Evolutionary conservation across 2,329 filamentous ascomycete species (phyloP).

Genomic region (Phyllosticta citrichinensis): DNA sequence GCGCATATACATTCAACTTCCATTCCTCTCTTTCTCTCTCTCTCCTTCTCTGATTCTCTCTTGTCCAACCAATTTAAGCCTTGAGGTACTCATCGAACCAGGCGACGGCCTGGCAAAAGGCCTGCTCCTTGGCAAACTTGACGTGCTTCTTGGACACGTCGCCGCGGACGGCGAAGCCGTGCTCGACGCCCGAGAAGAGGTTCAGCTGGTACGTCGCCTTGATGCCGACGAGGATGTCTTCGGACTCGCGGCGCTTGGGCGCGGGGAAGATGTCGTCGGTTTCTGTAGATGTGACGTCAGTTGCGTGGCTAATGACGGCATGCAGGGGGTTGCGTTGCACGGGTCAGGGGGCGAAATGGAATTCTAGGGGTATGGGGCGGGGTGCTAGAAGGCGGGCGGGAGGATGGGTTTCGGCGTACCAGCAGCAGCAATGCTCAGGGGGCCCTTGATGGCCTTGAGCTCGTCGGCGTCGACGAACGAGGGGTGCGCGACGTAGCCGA

Average conservation of each 20-base stretch:
- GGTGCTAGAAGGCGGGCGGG: not conserved
- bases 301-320: not conserved
- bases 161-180: slow-evolving; percentile 65
- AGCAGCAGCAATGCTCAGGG: slow-evolving; percentile 53
- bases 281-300: slow-evolving; percentile 31
- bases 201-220: slow-evolving; percentile 62
- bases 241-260: slow-evolving; percentile 46
- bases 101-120: slow-evolving; percentile 63
- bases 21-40: too few species aligned
- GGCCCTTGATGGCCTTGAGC: slow-evolving; percentile 45
- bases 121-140: slow-evolving; percentile 69
- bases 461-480: slow-evolving; percentile 59
- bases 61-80: slow-evolving; percentile 14
- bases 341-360: too few species aligned
- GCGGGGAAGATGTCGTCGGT: slow-evolving; percentile 50
- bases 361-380: too few species aligned
- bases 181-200: slow-evolving; percentile 59
- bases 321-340: too few species aligned
- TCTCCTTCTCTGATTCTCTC: not conserved
- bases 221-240: slow-evolving; percentile 47
- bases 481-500: slow-evolving; percentile 66
- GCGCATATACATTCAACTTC: too few species aligned
- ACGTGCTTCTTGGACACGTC: slow-evolving; percentile 48
- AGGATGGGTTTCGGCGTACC: slow-evolving; percentile 24
- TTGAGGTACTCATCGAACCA: slow-evolving; percentile 64